Evolutionary conservation across 1,139 yeast species (phyloP).

Genomic region (Saccharomyces hybrid): DNA sequence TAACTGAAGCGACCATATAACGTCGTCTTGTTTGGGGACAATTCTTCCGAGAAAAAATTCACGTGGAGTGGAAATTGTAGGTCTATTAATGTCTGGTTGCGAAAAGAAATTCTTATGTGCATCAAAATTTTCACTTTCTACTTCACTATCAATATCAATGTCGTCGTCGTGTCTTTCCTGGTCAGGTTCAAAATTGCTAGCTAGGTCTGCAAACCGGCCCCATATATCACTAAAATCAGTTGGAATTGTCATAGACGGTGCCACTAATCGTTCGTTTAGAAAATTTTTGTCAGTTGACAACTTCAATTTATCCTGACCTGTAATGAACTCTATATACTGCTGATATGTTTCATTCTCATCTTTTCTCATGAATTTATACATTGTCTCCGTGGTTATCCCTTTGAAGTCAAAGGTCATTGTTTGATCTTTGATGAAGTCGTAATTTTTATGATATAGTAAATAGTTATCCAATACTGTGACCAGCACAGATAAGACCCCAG

Average conservation of each 20-base stretch:
- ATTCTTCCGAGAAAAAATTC: constrained; percentile 67
- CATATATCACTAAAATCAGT: constrained; percentile 23
- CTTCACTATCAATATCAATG: constrained; percentile 3
- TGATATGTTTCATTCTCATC: constrained; percentile 17
- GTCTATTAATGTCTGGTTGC: constrained; percentile 12
- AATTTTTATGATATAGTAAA: constrained; percentile 36
- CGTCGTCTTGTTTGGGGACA: constrained; percentile 86
- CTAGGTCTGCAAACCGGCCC: constrained; percentile 4
- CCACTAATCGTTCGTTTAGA: constrained; percentile 11
- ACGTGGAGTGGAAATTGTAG: constrained; percentile 43
- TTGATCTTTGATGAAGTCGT: constrained; percentile 30
- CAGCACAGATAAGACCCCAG: constrained; percentile 84
- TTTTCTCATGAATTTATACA: constrained; percentile 14
- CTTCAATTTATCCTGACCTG: constrained; percentile 15
- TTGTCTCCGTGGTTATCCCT: constrained; percentile 13
- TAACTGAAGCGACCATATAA: constrained; percentile 86
- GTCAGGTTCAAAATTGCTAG: not conserved
- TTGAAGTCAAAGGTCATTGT: constrained; percentile 20
- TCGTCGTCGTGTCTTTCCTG: constrained; percentile 2
- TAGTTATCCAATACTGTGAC: constrained; percentile 90
- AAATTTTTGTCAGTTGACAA: constrained; percentile 12
- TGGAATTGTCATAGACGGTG: constrained; percentile 13
- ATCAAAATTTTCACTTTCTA: constrained; percentile 2
- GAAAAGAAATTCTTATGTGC: constrained; percentile 13
- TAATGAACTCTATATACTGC: constrained; percentile 13